A percentile compares a stretch with the other conserved stretches of the same genome.
These are phyloP conservation scores for Hansenula sp. DNA, from an alignment of 1,139 yeast genomes.

Conservation along the genomic window DNA sequence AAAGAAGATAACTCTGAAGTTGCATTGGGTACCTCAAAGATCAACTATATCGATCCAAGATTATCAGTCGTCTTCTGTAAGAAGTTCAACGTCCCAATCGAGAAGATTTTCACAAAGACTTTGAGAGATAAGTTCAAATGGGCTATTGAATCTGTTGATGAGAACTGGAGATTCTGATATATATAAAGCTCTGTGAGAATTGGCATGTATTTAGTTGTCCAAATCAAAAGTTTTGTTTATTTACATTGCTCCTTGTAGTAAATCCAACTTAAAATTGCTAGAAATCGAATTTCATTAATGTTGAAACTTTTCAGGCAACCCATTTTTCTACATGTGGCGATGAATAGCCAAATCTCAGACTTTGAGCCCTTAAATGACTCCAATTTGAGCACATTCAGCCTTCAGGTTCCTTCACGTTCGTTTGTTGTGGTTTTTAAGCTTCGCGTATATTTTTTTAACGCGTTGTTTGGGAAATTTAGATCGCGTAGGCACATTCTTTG, in stretches of 20 bases:
- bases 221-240: no score
- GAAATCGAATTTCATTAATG: no score
- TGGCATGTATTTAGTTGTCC: background rate
- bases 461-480: background rate
- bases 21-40: conserved; percentile 87
- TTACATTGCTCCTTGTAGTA: no score
- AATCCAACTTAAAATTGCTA: no score
- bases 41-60: conserved; percentile 94
- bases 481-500: background rate
- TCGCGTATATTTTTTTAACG: background rate
- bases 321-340: no score
- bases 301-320: no score
- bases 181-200: no score
- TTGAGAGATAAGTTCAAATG: conserved; percentile 88
- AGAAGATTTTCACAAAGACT: conserved; percentile 86
- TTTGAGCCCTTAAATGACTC: no score
- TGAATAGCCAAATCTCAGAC: no score
- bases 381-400: no score
- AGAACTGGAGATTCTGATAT: conserved; percentile 74
- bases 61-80: conserved; percentile 87
- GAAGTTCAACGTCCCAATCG: conserved; percentile 84
- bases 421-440: no score
- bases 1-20: conserved; percentile 94
- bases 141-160: conserved; percentile 93
- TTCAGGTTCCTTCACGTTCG: background rate